Evolutionary conservation across 768 basidiomycete genomes (phyloP), one percentile per base, ranked within the genome.

Genomic region (Auricularia sp.): DNA sequence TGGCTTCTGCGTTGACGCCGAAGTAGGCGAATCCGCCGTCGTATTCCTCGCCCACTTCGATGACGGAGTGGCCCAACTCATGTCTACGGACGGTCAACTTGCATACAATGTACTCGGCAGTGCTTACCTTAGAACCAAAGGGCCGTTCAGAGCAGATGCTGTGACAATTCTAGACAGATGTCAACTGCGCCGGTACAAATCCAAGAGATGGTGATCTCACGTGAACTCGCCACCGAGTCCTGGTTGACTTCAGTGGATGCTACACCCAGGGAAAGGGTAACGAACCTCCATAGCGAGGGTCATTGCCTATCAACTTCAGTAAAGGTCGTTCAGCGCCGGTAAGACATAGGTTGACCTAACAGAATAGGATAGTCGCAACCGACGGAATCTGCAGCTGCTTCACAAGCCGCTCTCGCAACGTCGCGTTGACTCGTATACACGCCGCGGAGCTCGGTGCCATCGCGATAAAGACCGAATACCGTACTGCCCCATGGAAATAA

Each of bases 21-120:
- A 80, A 88, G 72, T 91, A 92, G 3, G 78, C 85, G 66, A 74
- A 84, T 3, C 88, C 90, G 12, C 89, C 90, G 67, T 91, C 90
- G 70, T 92, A 91, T 74, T 91, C 90, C 74, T 91, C 90, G 3
- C 90, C 90, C 21, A 90, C 85, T 6, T 83, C 53, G 68, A 91
- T 88, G 60, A 91, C 83, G 29, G 87, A 89, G 74, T 92, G 90
- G 0, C 90, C 90, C 1, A 91, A 82, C 72, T 91, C 90, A 69
- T 90, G 90, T 5, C 74, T 75, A 36, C 11, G 14, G 54, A 29
- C 2, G 2, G 29, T 29, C 29, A 29, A 29, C 29, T 29, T 29
- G 29, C 29, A 29, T 29, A 29, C 29, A 29, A 29, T 29, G 29
- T 29, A 1, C 29, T 1, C 29, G 1, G 29, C 29, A 29, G 29